Percentiles rank a stretch among this genome's conserved stretches.
phyloP scores from a whole-genome alignment of 768 basidiomycete genomes.

The Trametes villosa region DNA sequence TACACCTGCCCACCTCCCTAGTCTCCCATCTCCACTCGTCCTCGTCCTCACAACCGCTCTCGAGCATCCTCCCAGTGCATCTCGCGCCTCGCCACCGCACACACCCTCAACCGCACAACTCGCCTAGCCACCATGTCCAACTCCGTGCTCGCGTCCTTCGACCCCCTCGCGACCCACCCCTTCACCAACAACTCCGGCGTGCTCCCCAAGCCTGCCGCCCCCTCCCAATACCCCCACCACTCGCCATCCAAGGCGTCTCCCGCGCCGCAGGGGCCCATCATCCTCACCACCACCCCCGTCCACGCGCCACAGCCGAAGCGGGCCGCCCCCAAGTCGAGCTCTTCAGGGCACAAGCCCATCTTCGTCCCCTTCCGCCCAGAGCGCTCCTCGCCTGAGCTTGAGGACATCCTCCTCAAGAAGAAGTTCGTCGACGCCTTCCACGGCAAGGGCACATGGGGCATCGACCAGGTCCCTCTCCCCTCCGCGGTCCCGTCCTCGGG shows the following conservation, averaged over 20 bases:
- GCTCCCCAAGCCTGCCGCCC: constrained; percentile 46
- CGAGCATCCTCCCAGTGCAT: neutral
- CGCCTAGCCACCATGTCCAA: constrained; percentile 33
- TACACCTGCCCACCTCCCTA: constrained; percentile 5
- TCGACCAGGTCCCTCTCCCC: constrained; percentile 28
- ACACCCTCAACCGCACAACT: constrained; percentile 1
- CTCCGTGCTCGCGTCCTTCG: constrained; percentile 47
- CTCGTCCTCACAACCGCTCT: neutral
- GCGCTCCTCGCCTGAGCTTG: constrained; percentile 59
- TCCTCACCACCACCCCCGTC: constrained; percentile 22
- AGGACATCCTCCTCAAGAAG: constrained; percentile 46
- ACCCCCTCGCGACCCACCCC: constrained; percentile 62
- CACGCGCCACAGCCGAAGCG: constrained; percentile 35
- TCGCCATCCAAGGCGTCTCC: constrained; percentile 32
- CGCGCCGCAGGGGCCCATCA: constrained; percentile 16
- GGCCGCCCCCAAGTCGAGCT: constrained; percentile 20
- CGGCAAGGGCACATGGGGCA: constrained; percentile 34
- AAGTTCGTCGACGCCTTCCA: constrained; percentile 35
- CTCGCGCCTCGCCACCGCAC: neutral
- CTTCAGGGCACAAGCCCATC: constrained; percentile 35
- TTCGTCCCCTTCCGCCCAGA: constrained; percentile 57
- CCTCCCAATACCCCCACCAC: constrained; percentile 52
- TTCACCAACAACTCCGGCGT: constrained; percentile 51
- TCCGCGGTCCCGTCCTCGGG: constrained; percentile 15
- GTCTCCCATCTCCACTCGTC: constrained; percentile 1